phyloP scores from a whole-genome alignment of 2,329 filamentous ascomycete species.

The Epichloe bromicola region DNA sequence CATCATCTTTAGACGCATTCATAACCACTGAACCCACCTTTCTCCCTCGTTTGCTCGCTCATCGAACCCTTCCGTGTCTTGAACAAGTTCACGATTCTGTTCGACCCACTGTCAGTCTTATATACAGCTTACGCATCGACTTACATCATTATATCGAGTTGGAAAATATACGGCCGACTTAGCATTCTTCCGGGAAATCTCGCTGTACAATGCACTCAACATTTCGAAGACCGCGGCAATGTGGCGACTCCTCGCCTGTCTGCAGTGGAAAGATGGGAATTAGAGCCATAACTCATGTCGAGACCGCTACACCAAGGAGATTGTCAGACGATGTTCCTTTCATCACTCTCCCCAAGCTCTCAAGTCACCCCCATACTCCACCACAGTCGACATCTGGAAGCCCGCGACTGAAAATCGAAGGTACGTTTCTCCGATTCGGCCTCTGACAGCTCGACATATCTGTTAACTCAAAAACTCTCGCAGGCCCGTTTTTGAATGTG shows the following conservation, averaged over 20 bases:
- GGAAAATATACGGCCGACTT: not conserved
- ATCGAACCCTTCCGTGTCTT: conserved; percentile 3
- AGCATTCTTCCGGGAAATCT: not conserved
- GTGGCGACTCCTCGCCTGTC: conserved; percentile 7
- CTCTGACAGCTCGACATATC: not conserved
- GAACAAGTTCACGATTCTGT: not conserved
- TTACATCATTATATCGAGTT: not conserved
- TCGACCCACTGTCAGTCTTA: not conserved
- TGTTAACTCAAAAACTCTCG: not conserved
- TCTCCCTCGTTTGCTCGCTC: conserved; percentile 10
- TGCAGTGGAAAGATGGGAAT: conserved; percentile 11
- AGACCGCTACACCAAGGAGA: conserved; percentile 9
- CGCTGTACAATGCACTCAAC: conserved; percentile 6
- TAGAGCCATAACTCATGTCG: conserved; percentile 9
- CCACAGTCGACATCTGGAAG: conserved; percentile 22
- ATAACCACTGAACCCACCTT: conserved; percentile 11
- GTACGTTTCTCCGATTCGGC: conserved; percentile 9
- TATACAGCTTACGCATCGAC: conserved; percentile 1
- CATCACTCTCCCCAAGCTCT: conserved; percentile 8
- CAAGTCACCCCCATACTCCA: conserved; percentile 16
- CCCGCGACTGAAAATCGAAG: conserved; percentile 20
- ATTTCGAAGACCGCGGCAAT: conserved; percentile 7
- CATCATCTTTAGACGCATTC: conserved; percentile 12
- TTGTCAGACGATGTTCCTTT: conserved; percentile 12
- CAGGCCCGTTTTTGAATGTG: conserved; percentile 12